phyloP scores from a whole-genome alignment of 306 rosid genomes.

The Cajanus cajan region DNA sequence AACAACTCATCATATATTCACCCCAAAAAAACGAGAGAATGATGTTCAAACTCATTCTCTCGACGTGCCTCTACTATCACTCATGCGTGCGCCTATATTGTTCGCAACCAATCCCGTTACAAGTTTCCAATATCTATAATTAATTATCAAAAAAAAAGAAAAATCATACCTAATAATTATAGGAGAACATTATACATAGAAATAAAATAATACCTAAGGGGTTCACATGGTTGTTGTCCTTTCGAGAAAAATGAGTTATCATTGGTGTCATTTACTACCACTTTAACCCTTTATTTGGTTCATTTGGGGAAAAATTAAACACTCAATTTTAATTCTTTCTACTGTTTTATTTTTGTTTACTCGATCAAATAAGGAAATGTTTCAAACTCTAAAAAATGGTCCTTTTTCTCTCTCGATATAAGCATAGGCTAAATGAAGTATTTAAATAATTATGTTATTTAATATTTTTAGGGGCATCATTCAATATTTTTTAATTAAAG shows the following conservation, averaged over 20 bases:
- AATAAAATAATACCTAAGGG: neutral
- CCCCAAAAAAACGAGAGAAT: neutral
- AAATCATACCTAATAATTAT: slow-evolving; percentile 3
- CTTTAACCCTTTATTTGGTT: neutral
- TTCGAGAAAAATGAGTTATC: neutral
- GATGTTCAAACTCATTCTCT: neutral
- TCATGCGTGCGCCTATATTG: slow-evolving; percentile 7
- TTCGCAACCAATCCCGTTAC: slow-evolving; percentile 7
- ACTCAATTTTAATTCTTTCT: neutral
- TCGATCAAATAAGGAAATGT: neutral
- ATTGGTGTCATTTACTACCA: neutral
- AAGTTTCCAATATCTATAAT: neutral
- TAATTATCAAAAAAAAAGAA: neutral
- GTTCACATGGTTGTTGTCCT: neutral
- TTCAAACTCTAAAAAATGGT: neutral
- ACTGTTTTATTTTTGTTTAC: neutral
- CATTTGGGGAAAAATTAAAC: neutral
- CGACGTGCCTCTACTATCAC: neutral
- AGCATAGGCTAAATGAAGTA: neutral
- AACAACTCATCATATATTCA: too few relatives aligned
- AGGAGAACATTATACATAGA: too few relatives aligned
- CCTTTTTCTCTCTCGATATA: neutral
- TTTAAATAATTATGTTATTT: neutral
- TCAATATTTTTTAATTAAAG: too few relatives aligned
- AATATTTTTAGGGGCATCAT: neutral